Conservation (phyloP, 208 protist species). For the Crithidia mellificae region DNA sequence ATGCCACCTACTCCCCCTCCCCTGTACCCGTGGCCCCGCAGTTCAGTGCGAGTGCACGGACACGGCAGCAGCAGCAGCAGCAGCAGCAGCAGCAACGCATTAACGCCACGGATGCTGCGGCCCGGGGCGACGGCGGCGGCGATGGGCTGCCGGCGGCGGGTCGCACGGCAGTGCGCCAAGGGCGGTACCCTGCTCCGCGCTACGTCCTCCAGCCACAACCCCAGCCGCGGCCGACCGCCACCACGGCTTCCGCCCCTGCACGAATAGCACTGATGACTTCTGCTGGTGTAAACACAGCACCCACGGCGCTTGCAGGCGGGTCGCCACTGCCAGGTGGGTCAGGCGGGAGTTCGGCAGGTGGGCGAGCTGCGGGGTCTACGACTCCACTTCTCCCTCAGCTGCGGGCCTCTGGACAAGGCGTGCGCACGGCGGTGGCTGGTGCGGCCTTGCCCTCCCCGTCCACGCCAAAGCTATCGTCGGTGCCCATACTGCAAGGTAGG, state of each 20-base stretch:
- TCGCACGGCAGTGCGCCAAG: background rate
- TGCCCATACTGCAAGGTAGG: background rate
- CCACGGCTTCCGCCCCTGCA: no score
- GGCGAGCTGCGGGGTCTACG: background rate
- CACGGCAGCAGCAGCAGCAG: background rate
- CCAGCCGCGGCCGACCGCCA: background rate
- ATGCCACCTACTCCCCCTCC: background rate
- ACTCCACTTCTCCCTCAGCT: conserved; percentile 3
- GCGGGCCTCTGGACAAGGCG: background rate
- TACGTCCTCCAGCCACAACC: background rate
- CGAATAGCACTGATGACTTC: no score
- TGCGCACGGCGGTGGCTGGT: background rate
- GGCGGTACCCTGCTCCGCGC: background rate
- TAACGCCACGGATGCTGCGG: background rate
- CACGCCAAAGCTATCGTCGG: conserved; percentile 3
- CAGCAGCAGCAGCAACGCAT: background rate
- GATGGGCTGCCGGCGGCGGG: background rate
- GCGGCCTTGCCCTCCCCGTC: background rate
- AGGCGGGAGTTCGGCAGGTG: no score
- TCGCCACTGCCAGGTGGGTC: no score
- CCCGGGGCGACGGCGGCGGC: background rate
- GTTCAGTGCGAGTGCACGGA: no score
- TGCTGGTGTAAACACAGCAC: no score
- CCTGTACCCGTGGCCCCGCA: conserved; percentile 12
- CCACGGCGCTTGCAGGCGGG: background rate